Base-by-base conservation (phyloP, 176 grass and related monocot species). In the Oryza meridionalis region DNA sequence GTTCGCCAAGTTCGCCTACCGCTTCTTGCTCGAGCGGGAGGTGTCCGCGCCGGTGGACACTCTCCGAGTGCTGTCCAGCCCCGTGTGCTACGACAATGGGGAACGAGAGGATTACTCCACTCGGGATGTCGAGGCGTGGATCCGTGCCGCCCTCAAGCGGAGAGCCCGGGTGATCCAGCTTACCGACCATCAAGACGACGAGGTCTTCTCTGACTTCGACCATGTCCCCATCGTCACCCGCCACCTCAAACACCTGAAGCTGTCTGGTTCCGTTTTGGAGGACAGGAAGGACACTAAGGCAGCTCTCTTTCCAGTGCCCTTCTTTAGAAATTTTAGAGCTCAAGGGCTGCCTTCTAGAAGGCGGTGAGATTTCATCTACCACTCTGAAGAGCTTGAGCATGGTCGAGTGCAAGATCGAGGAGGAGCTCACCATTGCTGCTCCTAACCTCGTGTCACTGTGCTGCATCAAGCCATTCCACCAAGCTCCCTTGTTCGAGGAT, bases 211-310 rank as follows among this genome's bases (percentile, higher is more conserved):
- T 11, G 4, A 35, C 49, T 9, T 76, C 5, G 1, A 76, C 1
- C 16, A 15, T 2, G 21, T 77, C 2, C 19, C 32, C 33, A 1
- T 77, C 11, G 0, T 61, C 45, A 42, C 66, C 46, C 15, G 66
- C 32, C 66, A 58, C 66, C 66, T 70, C 47, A 40, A 81, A 2
- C n/a, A 43, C 14, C 67, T 81, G 32, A 58, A 71, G 33, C n/a
- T 82, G 0, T 31, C 35, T 2, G 5, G 7, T 12, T 25, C 9
- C 4, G 4, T 1, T 1, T 44, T 82, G 68, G 5, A 21, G 0
- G 50, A 27, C 80, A 35, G 33, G 33, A 35, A 35, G 33, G 33
- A 35, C 33, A 0, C 29, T 31, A 31, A 31, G 29, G 29, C 29
- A 31, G 29, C 0, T 31, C 29, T 31, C 29, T 31, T 31, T 0